phyloP scores from a whole-genome alignment of 306 rosid genomes.

The Prunus mira region DNA sequence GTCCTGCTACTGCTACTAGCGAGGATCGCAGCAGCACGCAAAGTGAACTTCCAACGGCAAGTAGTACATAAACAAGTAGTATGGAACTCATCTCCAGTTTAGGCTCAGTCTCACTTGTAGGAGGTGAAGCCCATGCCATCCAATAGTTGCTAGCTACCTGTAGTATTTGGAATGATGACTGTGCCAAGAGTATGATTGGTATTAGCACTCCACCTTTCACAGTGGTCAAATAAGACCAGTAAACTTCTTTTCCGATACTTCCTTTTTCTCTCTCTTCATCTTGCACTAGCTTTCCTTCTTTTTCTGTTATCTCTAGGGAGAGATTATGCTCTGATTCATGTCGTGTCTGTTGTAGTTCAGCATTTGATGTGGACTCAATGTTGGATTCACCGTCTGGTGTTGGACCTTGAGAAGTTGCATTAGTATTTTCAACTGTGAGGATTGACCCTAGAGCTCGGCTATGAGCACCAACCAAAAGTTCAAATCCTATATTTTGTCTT shows the following conservation, averaged over 20 bases:
- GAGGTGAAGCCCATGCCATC: constrained; percentile 98
- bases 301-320: constrained; percentile 53
- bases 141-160: constrained; percentile 94
- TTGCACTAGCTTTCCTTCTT: constrained; percentile 73
- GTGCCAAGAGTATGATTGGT: constrained; percentile 82
- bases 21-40: constrained; percentile 61
- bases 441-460: constrained; percentile 81
- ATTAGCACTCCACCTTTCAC: constrained; percentile 67
- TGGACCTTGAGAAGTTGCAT: constrained; percentile 35
- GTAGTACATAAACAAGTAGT: constrained; percentile 57
- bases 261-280: constrained; percentile 96
- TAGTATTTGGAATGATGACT: constrained; percentile 74
- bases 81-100: constrained; percentile 44
- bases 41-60: constrained; percentile 67
- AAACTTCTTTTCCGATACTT: constrained; percentile 84
- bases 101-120: constrained; percentile 55
- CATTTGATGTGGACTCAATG: constrained; percentile 34
- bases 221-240: constrained; percentile 71
- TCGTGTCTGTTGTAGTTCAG: constrained; percentile 29
- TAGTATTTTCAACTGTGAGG: constrained; percentile 58
- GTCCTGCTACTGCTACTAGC: constrained; percentile 63
- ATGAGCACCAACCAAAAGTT: constrained; percentile 88
- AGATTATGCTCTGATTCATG: constrained; percentile 53
- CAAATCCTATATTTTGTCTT: constrained; percentile 83
- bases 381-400: constrained; percentile 41